Percentiles rank a stretch among this genome's conserved stretches.
Conservation (phyloP, 2,329 filamentous ascomycete genomes). For the Phialophora verrucosa region DNA sequence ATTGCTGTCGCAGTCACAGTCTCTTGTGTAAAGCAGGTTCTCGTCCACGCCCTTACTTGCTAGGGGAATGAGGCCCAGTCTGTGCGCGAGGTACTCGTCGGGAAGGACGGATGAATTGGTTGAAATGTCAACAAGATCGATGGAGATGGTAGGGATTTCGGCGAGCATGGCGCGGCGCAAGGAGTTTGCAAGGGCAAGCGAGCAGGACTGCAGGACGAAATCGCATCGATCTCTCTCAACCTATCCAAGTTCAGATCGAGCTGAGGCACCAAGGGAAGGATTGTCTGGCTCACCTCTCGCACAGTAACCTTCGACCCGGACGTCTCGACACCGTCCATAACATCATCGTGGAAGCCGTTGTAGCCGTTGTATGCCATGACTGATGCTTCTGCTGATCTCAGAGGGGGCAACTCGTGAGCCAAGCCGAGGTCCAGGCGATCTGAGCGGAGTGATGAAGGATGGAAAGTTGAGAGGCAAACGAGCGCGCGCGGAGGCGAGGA, state of each 20-base stretch:
- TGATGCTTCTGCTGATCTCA: constrained; percentile 8
- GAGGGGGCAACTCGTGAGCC: not conserved
- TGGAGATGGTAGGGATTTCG: constrained; percentile 91
- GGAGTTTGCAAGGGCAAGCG: constrained; percentile 90
- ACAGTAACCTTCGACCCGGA: constrained; percentile 56
- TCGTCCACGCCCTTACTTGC: constrained; percentile 81
- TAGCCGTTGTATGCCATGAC: constrained; percentile 40
- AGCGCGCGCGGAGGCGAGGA: not conserved
- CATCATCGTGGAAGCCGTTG: constrained; percentile 39
- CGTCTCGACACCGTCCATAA: constrained; percentile 53
- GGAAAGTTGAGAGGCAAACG: not conserved
- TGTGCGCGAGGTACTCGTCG: constrained; percentile 94
- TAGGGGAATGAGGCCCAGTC: constrained; percentile 87
- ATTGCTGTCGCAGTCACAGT: constrained; percentile 95
- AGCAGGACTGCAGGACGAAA: constrained; percentile 88
- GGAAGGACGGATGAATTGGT: constrained; percentile 93
- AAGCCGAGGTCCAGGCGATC: not conserved
- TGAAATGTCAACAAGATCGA: constrained; percentile 92
- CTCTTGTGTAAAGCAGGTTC: constrained; percentile 81
- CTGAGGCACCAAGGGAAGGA: not conserved
- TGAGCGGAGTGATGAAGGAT: not conserved
- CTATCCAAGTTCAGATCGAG: constrained; percentile 53
- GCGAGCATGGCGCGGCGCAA: constrained; percentile 88
- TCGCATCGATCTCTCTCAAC: constrained; percentile 81
- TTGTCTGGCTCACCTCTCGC: constrained; percentile 47